Evolutionary conservation across 163 green algal genomes (phyloP), one percentile per base, ranked within the genome.

Genomic region (Botryococcus braunii): DNA sequence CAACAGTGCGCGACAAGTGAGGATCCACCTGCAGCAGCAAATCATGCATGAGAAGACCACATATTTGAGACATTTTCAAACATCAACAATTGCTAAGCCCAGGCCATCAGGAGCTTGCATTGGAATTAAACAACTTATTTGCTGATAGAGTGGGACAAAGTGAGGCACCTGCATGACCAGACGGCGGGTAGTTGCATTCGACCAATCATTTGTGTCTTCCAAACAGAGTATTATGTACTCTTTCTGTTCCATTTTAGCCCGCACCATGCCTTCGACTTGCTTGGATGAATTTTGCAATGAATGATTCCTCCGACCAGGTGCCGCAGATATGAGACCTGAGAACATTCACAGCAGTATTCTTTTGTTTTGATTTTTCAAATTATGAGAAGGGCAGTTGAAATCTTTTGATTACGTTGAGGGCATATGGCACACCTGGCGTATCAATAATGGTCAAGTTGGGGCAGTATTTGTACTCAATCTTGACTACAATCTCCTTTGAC

Each of bases 391-490:
- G 37, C 40, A 5, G 27, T 36, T 46, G 27, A 50, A 55, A 55
- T 55, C 17, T 17, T 55, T 47, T 21, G 5, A 17, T 17, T 17
- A 23, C 31, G 37, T n/a, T n/a, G n/a, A n/a, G n/a, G n/a, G n/a
- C n/a, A n/a, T n/a, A n/a, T 17, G 29, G 35, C 69, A 1, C 57
- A 88, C 85, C 88, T 23, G 92, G 92, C 0, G 92, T 98, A 71
- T 98, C 92, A 64, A 98, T 97, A 81, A 98, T 97, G 52, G 91
- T 96, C 21, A 98, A 81, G 81, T 98, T 98, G 40, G 92, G 92
- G 72, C 88, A 96, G 81, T 89, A 96, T 75, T 94, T 96, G 83
- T 95, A 96, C 70, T 96, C 85, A 58, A 97, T 95, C 52, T 87
- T 87, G 36, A 96, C 84, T 13, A 96, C 84, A 69, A 97, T 95